Base-by-base conservation (phyloP, 257 asterid species). In the Nicotiana sylvestris region DNA sequence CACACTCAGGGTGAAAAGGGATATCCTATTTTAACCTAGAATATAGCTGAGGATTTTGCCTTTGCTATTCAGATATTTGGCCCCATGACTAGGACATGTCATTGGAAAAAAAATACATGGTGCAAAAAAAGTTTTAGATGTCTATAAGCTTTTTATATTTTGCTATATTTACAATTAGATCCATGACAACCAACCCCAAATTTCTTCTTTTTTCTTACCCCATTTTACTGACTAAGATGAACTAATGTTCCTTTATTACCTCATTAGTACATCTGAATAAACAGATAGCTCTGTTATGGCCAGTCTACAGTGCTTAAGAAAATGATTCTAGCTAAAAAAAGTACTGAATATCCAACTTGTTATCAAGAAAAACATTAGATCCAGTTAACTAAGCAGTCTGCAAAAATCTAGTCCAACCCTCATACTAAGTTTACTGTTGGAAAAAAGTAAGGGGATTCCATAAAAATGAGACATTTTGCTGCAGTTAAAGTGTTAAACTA, bases 1-100 rank as follows among this genome's bases (percentile, higher is more conserved):
- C 25, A 39, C 57, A n/a, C 21, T 1, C 37, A 77, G 30, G 3
- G 58, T 2, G 43, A 27, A 51, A 66, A 58, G 15, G 35, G 13
- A 53, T 69, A 43, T 64, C 65, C 81, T 65, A 68, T 51, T 51
- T 49, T 12, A 55, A 33, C 65, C 32, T 33, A 46, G 66, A 69
- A 68, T 69, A 82, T 58, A 35, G 58, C 70, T 64, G 66, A 81
- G n/a, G 80, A 82, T 66, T 35, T 35, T 70, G 33, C 68, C 67
- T 35, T 67, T 61, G 80, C 43, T 51, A 82, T 43, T 70, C 62
- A 8, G 58, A 29, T 77, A 49, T 56, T 17, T 35, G 81, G 56
- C 32, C 84, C 80, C 67, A 16, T 46, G 72, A 82, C 77, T 82
- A 70, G 78, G 80, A 82, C 76, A 82, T 2, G 78, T 21, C 80